Base-by-base conservation (phyloP, 805 yeast genomes). In the Cyberlindnera japonica region DNA sequence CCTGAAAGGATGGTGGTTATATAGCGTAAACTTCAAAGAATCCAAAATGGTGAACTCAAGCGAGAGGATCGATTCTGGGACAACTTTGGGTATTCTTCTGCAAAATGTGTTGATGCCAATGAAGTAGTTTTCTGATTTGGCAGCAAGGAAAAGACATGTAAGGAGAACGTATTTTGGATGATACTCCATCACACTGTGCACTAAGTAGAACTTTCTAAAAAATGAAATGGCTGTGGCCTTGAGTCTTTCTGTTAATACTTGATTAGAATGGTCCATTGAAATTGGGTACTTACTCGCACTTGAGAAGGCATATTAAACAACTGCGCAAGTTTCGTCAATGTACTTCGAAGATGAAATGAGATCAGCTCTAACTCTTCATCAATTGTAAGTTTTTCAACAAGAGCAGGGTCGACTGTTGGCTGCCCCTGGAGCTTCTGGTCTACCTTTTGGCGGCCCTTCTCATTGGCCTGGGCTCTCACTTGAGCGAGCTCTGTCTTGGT, bases 51-150 rank as follows among this genome's bases (percentile, higher is more conserved):
- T 68, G 57, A 88, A 93, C 63, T 93, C 99, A 41, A 87, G 69
- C 45, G 81, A 82, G 40, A 91, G 63, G 23, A 93, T 79, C 27
- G 81, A 77, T 18, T 72, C 75, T 14, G 83, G 80, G 26, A 79
- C 75, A 1, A 85, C 75, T 39, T 82, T 81, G 13, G 78, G 79
- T 6, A 91, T 74, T 34, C 83, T 75, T 33, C 75, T 74, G 40
- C 86, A 80, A 58, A 91, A 90, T 10, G 85, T 74, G 31, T 83
- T 83, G 44, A 91, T 84, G 20, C 95, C 77, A 22, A 93, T 83
- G 63, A 90, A 91, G 59, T 78, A 82, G 63, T 93, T 91, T 56
- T 93, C 99, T 14, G 90, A 77, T 62, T 93, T 93, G 31, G 96
- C 90, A 6, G 97, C 96, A 24, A 93, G 67, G 59, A 89, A 93